phyloP scores from a whole-genome alignment of 1,139 yeast species.

The Diutina ranongensis region DNA sequence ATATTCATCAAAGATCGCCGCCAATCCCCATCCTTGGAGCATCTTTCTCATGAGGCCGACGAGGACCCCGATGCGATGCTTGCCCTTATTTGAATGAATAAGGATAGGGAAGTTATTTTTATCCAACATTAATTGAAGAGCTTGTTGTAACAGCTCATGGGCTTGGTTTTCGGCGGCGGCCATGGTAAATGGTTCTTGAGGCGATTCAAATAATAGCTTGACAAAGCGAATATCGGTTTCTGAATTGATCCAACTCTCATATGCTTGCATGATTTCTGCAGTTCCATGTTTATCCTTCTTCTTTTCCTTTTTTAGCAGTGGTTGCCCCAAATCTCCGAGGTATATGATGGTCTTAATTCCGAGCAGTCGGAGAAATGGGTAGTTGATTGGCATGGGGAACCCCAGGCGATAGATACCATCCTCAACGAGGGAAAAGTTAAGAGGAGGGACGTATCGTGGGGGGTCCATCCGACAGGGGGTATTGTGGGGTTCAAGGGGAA shows the following conservation, averaged over 20 bases:
- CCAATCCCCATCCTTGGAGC: constrained; percentile 85
- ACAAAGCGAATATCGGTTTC: constrained; percentile 46
- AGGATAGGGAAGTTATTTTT: constrained; percentile 73
- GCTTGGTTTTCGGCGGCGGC: constrained; percentile 29
- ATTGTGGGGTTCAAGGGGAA: too few species aligned
- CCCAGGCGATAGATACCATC: constrained; percentile 86
- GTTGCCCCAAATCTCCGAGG: constrained; percentile 54
- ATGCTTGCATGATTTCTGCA: constrained; percentile 30
- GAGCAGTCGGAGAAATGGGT: constrained; percentile 61
- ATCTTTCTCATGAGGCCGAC: constrained; percentile 81
- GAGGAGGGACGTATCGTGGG: constrained; percentile 58
- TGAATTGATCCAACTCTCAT: constrained; percentile 50
- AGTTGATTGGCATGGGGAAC: constrained; percentile 82
- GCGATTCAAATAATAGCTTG: constrained; percentile 54
- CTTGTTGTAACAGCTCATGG: constrained; percentile 41
- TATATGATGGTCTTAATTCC: constrained; percentile 70
- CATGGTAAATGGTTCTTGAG: constrained; percentile 65
- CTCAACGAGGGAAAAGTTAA: constrained; percentile 81
- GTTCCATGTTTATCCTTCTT: constrained; percentile 27
- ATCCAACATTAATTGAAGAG: constrained; percentile 55
- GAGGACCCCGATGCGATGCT: constrained; percentile 85
- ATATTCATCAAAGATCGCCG: constrained; percentile 90
- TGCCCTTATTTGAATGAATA: constrained; percentile 89
- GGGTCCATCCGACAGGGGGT: neutral
- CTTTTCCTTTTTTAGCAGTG: constrained; percentile 9